phyloP scores from a whole-genome alignment of 768 basidiomycete species.

The Mycena capillaripes region DNA sequence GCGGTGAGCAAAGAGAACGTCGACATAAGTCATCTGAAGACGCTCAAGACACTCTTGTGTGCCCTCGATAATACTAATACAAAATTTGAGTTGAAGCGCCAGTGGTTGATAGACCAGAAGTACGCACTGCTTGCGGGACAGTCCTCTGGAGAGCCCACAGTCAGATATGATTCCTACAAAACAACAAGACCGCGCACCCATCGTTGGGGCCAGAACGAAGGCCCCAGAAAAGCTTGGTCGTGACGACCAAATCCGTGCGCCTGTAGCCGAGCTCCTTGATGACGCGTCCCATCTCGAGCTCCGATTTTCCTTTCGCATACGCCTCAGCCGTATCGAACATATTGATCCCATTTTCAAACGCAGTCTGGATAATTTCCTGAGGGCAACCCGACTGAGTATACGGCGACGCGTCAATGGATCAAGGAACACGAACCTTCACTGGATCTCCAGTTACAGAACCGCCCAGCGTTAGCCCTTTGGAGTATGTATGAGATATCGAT shows the following conservation, averaged over 20 bases:
- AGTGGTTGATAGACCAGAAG: neutral
- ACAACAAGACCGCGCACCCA: no score
- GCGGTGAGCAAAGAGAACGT: conserved; percentile 81
- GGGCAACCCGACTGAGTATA: conserved; percentile 56
- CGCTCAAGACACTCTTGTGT: conserved; percentile 75
- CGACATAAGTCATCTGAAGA: conserved; percentile 82
- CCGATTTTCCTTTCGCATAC: conserved; percentile 76
- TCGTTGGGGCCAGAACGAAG: conserved; percentile 45
- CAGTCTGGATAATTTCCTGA: conserved; percentile 83
- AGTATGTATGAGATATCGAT: neutral
- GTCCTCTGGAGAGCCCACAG: conserved; percentile 61
- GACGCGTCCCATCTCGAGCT: conserved; percentile 84
- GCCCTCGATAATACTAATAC: conserved; percentile 78
- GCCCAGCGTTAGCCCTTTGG: conserved; percentile 34
- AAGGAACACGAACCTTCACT: conserved; percentile 18
- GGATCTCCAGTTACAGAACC: conserved; percentile 36
- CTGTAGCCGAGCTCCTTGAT: conserved; percentile 79
- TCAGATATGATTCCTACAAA: no score
- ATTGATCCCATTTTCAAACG: conserved; percentile 72
- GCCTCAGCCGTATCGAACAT: conserved; percentile 77
- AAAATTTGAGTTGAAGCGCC: neutral
- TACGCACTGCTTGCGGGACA: conserved; percentile 72
- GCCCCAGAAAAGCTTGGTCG: conserved; percentile 90
- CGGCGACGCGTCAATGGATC: neutral
- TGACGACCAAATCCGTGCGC: conserved; percentile 78